phyloP scores from a whole-genome alignment of 2,329 filamentous ascomycete species.

The Trichophaea hybrida region DNA sequence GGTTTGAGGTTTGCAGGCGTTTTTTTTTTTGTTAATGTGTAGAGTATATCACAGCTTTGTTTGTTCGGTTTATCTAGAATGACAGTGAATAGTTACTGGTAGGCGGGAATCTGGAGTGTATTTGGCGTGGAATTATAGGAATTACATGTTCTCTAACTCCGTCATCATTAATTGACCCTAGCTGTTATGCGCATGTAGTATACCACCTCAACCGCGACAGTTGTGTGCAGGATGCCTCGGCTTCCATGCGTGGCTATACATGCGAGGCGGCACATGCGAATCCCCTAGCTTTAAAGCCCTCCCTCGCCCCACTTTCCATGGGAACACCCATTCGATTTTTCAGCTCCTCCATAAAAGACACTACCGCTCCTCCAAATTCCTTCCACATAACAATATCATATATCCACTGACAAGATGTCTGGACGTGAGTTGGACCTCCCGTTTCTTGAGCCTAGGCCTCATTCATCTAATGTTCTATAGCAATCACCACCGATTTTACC shows the following conservation, averaged over 20 bases:
- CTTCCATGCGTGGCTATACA: neutral
- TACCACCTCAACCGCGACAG: neutral
- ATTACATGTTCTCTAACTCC: no score
- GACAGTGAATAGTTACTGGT: no score
- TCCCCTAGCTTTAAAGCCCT: neutral
- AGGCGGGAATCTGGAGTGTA: no score
- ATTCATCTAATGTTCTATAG: slow-evolving; percentile 4
- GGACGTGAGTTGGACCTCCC: slow-evolving; percentile 2
- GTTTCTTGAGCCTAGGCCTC: neutral
- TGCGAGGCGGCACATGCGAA: neutral
- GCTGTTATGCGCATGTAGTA: no score
- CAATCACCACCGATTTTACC: slow-evolving; percentile 74
- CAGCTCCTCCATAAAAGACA: no score
- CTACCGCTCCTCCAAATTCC: neutral
- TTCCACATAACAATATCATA: neutral
- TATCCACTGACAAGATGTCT: slow-evolving; percentile 4
- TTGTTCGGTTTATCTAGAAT: neutral
- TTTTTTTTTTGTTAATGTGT: neutral
- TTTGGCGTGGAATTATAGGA: no score
- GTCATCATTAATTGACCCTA: no score
- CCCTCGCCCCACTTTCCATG: no score
- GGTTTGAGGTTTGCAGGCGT: neutral
- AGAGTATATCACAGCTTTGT: neutral
- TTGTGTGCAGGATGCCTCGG: neutral
- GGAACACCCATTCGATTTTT: no score